Base-by-base conservation (phyloP, 2,329 filamentous ascomycete genomes). In the Aspergillus pseudoviridinutans region DNA sequence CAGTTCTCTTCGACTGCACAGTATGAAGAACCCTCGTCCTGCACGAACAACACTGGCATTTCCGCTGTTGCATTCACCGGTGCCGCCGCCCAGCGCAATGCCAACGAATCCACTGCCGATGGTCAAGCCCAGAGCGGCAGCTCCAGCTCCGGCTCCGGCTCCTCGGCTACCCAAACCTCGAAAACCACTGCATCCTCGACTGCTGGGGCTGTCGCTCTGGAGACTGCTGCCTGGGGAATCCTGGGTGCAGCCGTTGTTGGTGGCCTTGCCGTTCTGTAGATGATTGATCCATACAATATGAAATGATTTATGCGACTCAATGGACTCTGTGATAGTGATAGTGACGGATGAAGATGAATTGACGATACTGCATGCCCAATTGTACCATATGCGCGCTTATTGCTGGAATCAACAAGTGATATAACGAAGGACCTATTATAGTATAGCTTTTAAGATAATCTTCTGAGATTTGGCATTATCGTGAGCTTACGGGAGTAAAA, bases 41-140 rank as follows among this genome's bases (percentile, higher is more conserved):
- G 87, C 80, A 76, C 74, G 61, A 88, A 84, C 63, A 80, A 79
- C 61, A 84, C 80, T 9, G 82, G 81, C 35, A 76, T 90, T 49
- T 77, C 76, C 4, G 78, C 81, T 7, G 71, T 70, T 17, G 64
- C 75, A 41, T 78, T 81, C 53, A 66, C 73, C 7, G 75, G 74
- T 4, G 66, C 63, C 8, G 68, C 70, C 35, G 73, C 71, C 4
- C 49, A 64, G 46, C 69, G 71, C 35, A 78, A 79, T 57, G 79
- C 80, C 42, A 82, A 82, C 51, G 72, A 73, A 58, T 73, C 74
- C 7, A 74, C 71, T 20, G 44, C 68, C 2, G 66, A 72, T 6
- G 74, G 73, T 1, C 51, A 66, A 22, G 61, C 72, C 0, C 73
- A 75, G 53, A 61, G 32, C 32, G 32, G 65, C 28, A 66, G 64